A percentile compares a stretch with the other conserved stretches of the same genome.
phyloP scores from a whole-genome alignment of 2,329 filamentous ascomycete genomes.

The Fusarium mexicanum region DNA sequence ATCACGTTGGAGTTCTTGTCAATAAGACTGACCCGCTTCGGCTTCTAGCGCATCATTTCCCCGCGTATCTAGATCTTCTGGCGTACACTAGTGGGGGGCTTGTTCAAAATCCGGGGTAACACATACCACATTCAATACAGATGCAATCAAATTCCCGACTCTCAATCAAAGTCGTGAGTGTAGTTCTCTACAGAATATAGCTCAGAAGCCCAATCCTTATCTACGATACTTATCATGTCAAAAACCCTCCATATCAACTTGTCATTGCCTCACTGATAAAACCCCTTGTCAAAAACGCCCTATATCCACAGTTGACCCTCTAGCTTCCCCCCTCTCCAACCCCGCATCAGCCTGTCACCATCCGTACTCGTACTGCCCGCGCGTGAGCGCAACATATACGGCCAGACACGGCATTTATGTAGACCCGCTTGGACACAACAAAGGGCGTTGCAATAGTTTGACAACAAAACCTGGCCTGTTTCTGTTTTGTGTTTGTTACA shows the following conservation, averaged over 20 bases:
- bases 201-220: background rate
- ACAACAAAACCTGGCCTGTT: conserved; percentile 27
- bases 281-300: conserved; percentile 38
- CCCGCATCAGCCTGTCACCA: conserved; percentile 25
- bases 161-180: background rate
- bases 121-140: background rate
- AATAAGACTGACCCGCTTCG: conserved; percentile 12
- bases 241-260: background rate
- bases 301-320: conserved; percentile 19
- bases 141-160: background rate
- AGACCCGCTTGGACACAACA: conserved; percentile 26
- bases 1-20: background rate
- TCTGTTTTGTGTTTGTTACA: background rate
- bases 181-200: fast-evolving
- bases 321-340: conserved; percentile 20
- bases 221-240: background rate
- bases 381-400: conserved; percentile 21
- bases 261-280: background rate
- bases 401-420: conserved; percentile 29
- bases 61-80: conserved; percentile 17
- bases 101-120: conserved; percentile 14
- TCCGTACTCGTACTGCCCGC: background rate
- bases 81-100: conserved; percentile 24
- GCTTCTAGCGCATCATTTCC: conserved; percentile 21
- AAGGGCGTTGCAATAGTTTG: conserved; percentile 20